Percentiles rank a stretch among this genome's conserved stretches.
Evolutionary conservation across 2,329 filamentous ascomycete genomes (phyloP).

Genomic region (Rutstroemia sydowiana): DNA sequence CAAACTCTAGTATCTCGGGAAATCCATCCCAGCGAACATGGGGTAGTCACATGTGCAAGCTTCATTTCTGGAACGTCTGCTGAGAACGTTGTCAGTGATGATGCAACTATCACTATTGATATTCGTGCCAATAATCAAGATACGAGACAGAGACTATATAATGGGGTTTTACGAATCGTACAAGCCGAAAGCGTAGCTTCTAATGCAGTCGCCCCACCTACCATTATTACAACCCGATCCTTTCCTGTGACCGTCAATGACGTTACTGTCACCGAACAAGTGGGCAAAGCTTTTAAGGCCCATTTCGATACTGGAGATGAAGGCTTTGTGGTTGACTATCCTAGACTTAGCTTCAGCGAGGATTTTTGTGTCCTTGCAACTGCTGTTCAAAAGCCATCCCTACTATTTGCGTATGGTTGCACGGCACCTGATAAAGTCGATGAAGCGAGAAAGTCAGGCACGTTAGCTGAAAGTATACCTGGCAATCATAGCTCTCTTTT

Average conservation of each 20-base stretch:
- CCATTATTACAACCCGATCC: background rate
- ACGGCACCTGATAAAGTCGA: conserved; percentile 43
- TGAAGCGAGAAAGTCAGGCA: conserved; percentile 37
- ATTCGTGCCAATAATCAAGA: conserved; percentile 31
- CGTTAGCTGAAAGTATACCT: conserved; percentile 39
- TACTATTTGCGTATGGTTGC: conserved; percentile 43
- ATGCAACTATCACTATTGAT: conserved; percentile 33
- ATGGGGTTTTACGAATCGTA: conserved; percentile 36
- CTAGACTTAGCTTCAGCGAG: conserved; percentile 9
- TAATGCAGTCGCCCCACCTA: background rate
- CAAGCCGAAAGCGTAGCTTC: conserved; percentile 32
- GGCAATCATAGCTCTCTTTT: conserved; percentile 52
- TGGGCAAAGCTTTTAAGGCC: background rate
- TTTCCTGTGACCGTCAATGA: conserved; percentile 15
- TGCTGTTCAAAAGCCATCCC: conserved; percentile 33
- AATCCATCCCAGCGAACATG: conserved; percentile 32
- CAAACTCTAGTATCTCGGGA: conserved; percentile 35
- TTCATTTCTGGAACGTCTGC: conserved; percentile 35
- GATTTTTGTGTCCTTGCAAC: conserved; percentile 40
- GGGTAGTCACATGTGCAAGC: conserved; percentile 38
- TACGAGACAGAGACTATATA: conserved; percentile 30
- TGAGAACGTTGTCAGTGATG: conserved; percentile 38
- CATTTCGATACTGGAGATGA: conserved; percentile 1
- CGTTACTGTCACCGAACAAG: conserved; percentile 1
- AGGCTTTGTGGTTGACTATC: conserved; percentile 7